Evolutionary conservation across 1,284 basidiomycete species (phyloP), one percentile per base, ranked within the genome.

Genomic region (Ustilago cynodontis): DNA sequence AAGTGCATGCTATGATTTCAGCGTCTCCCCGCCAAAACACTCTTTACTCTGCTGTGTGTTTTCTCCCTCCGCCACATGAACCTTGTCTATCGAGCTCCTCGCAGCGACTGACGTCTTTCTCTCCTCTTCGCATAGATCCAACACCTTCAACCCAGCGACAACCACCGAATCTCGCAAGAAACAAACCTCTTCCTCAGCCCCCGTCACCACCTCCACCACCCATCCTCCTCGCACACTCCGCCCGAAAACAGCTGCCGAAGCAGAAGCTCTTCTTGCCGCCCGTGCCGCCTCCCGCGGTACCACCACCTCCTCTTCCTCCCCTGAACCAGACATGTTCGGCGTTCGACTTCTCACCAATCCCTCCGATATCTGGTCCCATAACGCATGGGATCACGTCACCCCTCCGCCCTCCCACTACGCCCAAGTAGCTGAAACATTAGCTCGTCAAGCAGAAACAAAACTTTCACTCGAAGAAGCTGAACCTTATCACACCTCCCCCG

Each of bases 301-400:
- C n/a, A n/a, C n/a, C n/a, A n/a, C 47, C 22, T 2, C 68, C 28
- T 28, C 58, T 14, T 22, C 49, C 18, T 22, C 28, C n/a, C 29
- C 50, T 11, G 28, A 43, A 52, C 35, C 58, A 4, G 67, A 69
- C 24, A 51, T 77, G 16, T 80, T 80, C 49, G 82, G 83, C 10
- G 71, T 79, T 1, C 74, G 83, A 13, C 71, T 79, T 9, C 71
- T 82, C 9, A 72, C 75, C 20, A 20, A 59, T 0, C 54, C 45
- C 13, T 59, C 72, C 16, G 80, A 74, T 45, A 77, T 80, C 39
- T 82, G 79, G 78, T 45, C 65, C 3, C 80, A 82, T 73, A 85
- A 85, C 52, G 83, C 83, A 5, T 85, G 82, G 82, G 83, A 84
- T 43, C 83, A 84, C 51, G 83, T 83, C 54, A 67, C 58, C 51